Evolutionary conservation across 2,329 filamentous ascomycete species (phyloP).

Genomic region (Fusarium keratoplasticum): DNA sequence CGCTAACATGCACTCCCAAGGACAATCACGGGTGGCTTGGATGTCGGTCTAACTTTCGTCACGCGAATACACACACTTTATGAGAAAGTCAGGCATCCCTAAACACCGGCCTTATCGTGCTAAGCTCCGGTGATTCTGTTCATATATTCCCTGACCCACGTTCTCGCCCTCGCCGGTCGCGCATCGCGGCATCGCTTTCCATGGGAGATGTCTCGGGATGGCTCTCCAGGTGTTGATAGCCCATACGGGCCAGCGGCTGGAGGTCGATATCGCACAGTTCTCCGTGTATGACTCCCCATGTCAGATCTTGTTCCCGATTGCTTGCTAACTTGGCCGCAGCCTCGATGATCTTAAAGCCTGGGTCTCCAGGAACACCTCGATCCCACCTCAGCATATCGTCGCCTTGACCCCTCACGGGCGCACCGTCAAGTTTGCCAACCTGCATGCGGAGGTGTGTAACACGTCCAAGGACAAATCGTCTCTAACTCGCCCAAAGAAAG

Average conservation of each 20-base stretch:
- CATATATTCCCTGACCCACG: constrained; percentile 26
- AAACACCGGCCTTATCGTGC: constrained; percentile 19
- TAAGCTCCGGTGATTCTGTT: constrained; percentile 21
- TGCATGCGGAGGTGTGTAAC: constrained; percentile 77
- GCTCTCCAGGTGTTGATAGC: constrained; percentile 91
- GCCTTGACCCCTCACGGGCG: constrained; percentile 87
- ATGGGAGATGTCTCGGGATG: constrained; percentile 74
- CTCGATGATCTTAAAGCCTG: constrained; percentile 88
- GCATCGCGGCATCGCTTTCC: constrained; percentile 44
- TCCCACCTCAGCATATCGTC: constrained; percentile 84
- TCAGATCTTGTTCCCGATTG: neutral
- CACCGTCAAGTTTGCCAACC: constrained; percentile 82
- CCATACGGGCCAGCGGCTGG: constrained; percentile 89
- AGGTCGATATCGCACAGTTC: constrained; percentile 81
- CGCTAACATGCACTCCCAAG: constrained; percentile 45
- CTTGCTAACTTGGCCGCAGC: constrained; percentile 55
- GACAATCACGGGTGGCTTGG: constrained; percentile 25
- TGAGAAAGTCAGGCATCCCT: constrained; percentile 18
- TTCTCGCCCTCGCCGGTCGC: constrained; percentile 34
- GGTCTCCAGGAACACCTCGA: constrained; percentile 79
- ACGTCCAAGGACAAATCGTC: constrained; percentile 1
- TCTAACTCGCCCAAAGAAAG: constrained; percentile 66
- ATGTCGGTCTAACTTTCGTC: constrained; percentile 36
- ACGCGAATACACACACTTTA: constrained; percentile 38
- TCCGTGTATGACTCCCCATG: constrained; percentile 65